These are phyloP conservation scores for Porphyrellus sp. DNA, from an alignment of 1,284 basidiomycete species.

Conservation along the genomic window DNA sequence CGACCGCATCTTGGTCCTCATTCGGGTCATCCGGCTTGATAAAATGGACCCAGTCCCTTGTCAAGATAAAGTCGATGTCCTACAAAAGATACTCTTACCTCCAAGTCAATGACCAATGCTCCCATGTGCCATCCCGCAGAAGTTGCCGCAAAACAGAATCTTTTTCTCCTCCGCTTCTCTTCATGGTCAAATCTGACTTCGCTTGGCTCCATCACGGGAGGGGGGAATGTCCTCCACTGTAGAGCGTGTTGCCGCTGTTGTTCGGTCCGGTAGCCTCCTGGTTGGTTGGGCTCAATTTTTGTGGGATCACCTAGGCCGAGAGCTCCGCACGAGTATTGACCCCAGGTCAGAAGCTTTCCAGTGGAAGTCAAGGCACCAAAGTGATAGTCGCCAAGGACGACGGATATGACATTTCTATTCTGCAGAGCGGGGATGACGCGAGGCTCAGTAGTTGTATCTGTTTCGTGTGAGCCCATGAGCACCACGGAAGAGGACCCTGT, in stretches of 20 bases:
- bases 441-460: slow-evolving; percentile 45
- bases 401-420: slow-evolving; percentile 72
- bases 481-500: slow-evolving; percentile 64
- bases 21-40: slow-evolving; percentile 18
- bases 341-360: slow-evolving; percentile 85
- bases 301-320: slow-evolving; percentile 78
- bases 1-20: slow-evolving; percentile 14
- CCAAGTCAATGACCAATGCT: slow-evolving; percentile 78
- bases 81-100: slow-evolving; percentile 42
- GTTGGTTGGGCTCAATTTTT: slow-evolving; percentile 46
- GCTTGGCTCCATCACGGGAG: slow-evolving; percentile 55
- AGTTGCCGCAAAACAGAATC: slow-evolving; percentile 75
- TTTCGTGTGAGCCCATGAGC: slow-evolving; percentile 55
- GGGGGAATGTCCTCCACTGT: slow-evolving; percentile 37
- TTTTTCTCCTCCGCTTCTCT: slow-evolving; percentile 46
- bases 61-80: slow-evolving; percentile 5
- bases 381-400: slow-evolving; percentile 89
- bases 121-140: slow-evolving; percentile 88
- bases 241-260: slow-evolving; percentile 35
- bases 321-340: slow-evolving; percentile 72
- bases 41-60: background rate
- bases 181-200: slow-evolving; percentile 68
- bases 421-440: slow-evolving; percentile 69
- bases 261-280: slow-evolving; percentile 56
- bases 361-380: slow-evolving; percentile 75